A percentile compares a stretch with the other conserved stretches of the same genome.
These are phyloP conservation scores for Singerocomus rubriflavus DNA, from an alignment of 1,284 basidiomycete species.

Conservation along the genomic window DNA sequence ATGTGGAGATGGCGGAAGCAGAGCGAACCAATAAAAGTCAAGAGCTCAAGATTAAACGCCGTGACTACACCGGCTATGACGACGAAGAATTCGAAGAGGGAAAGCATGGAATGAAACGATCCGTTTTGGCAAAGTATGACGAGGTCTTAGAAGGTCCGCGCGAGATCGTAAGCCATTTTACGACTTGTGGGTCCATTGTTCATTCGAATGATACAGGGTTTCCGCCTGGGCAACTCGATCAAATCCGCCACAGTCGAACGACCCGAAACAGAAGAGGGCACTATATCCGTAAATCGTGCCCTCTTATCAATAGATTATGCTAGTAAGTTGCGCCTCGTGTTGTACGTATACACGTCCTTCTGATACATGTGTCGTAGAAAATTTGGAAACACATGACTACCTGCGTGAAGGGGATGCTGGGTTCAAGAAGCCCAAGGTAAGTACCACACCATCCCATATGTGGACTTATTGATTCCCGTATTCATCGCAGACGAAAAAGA, in stretches of 20 bases:
- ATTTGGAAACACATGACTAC: slow-evolving; percentile 85
- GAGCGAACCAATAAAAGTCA: slow-evolving; percentile 77
- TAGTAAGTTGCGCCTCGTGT: slow-evolving; percentile 50
- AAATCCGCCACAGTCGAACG: slow-evolving; percentile 39
- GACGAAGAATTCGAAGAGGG: slow-evolving; percentile 88
- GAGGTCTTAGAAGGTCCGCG: slow-evolving; percentile 73
- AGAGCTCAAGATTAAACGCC: slow-evolving; percentile 86
- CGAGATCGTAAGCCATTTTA: slow-evolving; percentile 52
- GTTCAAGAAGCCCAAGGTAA: slow-evolving; percentile 91
- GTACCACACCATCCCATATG: slow-evolving; percentile 10
- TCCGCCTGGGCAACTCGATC: slow-evolving; percentile 67
- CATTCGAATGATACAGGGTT: slow-evolving; percentile 51
- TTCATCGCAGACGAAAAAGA: slow-evolving; percentile 82
- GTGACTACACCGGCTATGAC: slow-evolving; percentile 93
- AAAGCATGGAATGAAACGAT: slow-evolving; percentile 72
- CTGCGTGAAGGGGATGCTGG: slow-evolving; percentile 87
- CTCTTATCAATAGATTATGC: slow-evolving; percentile 88
- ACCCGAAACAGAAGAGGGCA: slow-evolving; percentile 54
- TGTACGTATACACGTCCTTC: neutral
- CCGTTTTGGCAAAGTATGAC: slow-evolving; percentile 94
- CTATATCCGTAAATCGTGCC: slow-evolving; percentile 71
- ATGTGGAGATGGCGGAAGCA: slow-evolving; percentile 87
- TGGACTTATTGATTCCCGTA: slow-evolving; percentile 10
- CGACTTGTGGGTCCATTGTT: neutral
- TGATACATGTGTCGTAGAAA: slow-evolving; percentile 56